Base-by-base conservation (phyloP, 257 asterid genomes). In the Parsonsia alboflavescens region DNA sequence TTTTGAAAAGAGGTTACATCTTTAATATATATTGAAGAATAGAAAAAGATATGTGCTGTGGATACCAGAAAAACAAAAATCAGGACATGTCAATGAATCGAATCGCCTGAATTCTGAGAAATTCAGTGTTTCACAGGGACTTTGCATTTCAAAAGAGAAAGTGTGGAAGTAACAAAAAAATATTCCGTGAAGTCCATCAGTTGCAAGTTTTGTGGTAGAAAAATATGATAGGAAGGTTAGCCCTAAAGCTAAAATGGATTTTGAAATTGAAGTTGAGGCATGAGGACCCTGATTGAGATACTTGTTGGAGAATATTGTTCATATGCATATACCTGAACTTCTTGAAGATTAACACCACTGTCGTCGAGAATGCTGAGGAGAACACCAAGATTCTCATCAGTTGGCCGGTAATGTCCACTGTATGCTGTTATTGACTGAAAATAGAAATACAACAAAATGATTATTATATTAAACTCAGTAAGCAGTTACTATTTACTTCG, bases 331-430 rank as follows among this genome's bases (percentile, higher is more conserved):
- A 85, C 92, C 89, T 84, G 41, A 50, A 88, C 82, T 65, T 84
- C 71, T 61, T 79, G 84, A 61, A 87, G 83, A 75, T 82, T 61
- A 45, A 84, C 85, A 2, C 86, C 82, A 33, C 65, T 82, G 53
- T 74, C 80, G 81, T 58, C 81, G 30, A 88, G 83, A 76, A 85
- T 82, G 19, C 77, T 45, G 39, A 83, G 76, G 73, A 88, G 84
- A 80, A 73, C 49, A 71, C 76, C 72, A 15, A 85, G 85, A 13
- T 79, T 84, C 80, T 85, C 86, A 33, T 80, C 85, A 30, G 83
- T 80, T 75, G 88, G 87, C 76, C 82, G 80, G 73, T 88, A 85
- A 69, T 85, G 88, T 68, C 90, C 88, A 61, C 87, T 85, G 52
- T 88, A 77, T 63, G 85, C 84, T 68, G 88, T 79, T 24, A 85